Evolutionary conservation across 352 stramenopile genomes (phyloP).

Genomic region (Phytopythium kandeliae): DNA sequence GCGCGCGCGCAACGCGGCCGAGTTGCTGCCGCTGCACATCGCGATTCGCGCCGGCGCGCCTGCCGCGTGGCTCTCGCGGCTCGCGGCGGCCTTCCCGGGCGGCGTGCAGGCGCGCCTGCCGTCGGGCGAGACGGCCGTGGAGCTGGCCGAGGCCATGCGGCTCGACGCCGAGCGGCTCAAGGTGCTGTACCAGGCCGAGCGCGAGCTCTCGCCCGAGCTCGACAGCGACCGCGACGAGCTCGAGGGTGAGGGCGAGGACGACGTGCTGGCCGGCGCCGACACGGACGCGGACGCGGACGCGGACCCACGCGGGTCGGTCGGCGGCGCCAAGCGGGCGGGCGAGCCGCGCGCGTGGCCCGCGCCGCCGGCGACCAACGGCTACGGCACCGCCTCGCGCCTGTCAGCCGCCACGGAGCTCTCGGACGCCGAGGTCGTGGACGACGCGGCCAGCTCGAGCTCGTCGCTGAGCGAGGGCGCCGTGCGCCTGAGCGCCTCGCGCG

Average conservation of each 20-base stretch:
- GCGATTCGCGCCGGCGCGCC: conserved; percentile 55
- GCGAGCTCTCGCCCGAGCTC: conserved; percentile 12
- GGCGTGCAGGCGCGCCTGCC: conserved; percentile 39
- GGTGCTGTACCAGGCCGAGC: conserved; percentile 31
- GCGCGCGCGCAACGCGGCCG: conserved; percentile 49
- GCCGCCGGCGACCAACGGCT: conserved; percentile 19
- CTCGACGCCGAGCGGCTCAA: conserved; percentile 38
- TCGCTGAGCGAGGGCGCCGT: conserved; percentile 20
- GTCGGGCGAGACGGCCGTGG: conserved; percentile 37
- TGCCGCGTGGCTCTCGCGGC: conserved; percentile 37
- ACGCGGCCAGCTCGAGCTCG: conserved; percentile 35
- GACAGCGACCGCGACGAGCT: conserved; percentile 8
- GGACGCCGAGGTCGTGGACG: conserved; percentile 20
- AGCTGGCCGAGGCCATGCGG: conserved; percentile 42
- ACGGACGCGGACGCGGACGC: conserved; percentile 2
- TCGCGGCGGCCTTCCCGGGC: conserved; percentile 50
- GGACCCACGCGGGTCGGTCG: too few species aligned
- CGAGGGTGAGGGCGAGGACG: conserved; percentile 24
- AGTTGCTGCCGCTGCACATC: conserved; percentile 74
- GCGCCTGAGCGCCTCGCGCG: conserved; percentile 28
- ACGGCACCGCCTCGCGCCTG: conserved; percentile 4
- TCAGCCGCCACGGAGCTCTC: conserved; percentile 14
- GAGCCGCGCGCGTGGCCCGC: conserved; percentile 14
- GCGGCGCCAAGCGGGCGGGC: too few species aligned
- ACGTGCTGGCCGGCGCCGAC: background rate